Conservation (phyloP, 768 basidiomycete species). For the Mycena amicta region DNA sequence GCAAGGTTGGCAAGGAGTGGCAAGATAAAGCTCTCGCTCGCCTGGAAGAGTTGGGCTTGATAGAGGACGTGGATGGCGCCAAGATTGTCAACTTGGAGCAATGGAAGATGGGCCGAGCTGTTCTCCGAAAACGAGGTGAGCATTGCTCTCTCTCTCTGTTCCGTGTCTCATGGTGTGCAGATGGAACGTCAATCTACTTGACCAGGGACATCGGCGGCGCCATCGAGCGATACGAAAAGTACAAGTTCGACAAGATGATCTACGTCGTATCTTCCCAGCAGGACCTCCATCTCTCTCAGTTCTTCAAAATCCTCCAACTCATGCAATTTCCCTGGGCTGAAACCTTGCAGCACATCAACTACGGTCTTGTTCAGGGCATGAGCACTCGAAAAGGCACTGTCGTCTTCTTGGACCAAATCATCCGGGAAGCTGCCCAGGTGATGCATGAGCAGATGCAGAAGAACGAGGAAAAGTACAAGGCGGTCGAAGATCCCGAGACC, state of each 20-base stretch:
- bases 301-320: constrained; percentile 90
- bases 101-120: constrained; percentile 90
- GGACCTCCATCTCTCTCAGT: constrained; percentile 84
- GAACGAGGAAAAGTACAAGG: constrained; percentile 90
- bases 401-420: constrained; percentile 92
- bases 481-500: constrained; percentile 83
- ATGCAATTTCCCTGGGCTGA: constrained; percentile 91
- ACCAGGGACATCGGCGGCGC: constrained; percentile 96
- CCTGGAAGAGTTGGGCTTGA: constrained; percentile 72
- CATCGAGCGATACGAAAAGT: constrained; percentile 88
- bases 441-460: constrained; percentile 98
- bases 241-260: constrained; percentile 87
- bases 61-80: constrained; percentile 78
- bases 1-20: constrained; percentile 70
- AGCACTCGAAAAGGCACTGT: constrained; percentile 91
- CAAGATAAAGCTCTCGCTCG: constrained; percentile 72
- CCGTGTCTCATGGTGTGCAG: constrained; percentile 39
- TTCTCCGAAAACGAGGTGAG: constrained; percentile 83
- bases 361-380: constrained; percentile 93
- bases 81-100: constrained; percentile 86
- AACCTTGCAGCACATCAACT: constrained; percentile 85
- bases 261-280: constrained; percentile 90
- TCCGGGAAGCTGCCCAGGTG: constrained; percentile 80
- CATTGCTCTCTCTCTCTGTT: neutral
- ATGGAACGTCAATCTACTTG: constrained; percentile 92